phyloP scores from a whole-genome alignment of 2,329 filamentous ascomycete genomes.

The Beauveria caledonica region DNA sequence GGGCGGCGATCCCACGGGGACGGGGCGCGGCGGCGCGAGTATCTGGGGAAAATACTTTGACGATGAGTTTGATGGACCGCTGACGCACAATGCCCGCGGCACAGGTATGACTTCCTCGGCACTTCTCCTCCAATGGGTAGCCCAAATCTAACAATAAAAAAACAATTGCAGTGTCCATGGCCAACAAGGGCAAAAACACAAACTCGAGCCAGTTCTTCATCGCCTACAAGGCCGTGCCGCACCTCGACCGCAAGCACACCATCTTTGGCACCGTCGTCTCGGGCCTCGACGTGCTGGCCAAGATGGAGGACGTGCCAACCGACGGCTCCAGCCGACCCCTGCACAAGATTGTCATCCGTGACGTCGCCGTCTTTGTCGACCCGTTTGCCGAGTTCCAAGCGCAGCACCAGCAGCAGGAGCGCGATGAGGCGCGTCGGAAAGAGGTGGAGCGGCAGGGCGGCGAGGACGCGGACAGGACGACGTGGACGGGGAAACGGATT shows the following conservation, averaged over 20 bases:
- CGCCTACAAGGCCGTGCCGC: conserved; percentile 73
- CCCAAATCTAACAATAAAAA: neutral
- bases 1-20: conserved; percentile 88
- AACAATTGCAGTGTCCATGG: conserved; percentile 57
- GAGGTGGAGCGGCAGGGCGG: conserved; percentile 58
- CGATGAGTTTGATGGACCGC: conserved; percentile 85
- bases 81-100: conserved; percentile 75
- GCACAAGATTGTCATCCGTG: conserved; percentile 70
- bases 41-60: conserved; percentile 93
- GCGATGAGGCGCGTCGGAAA: conserved; percentile 47
- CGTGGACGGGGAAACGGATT: conserved; percentile 93
- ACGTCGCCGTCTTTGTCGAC: conserved; percentile 81
- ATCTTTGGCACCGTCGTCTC: conserved; percentile 84
- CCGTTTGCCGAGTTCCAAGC: conserved; percentile 91
- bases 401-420: conserved; percentile 58
- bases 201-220: conserved; percentile 96
- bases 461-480: conserved; percentile 79
- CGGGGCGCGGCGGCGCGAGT: conserved; percentile 79
- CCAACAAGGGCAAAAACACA: conserved; percentile 97
- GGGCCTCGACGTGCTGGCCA: conserved; percentile 60
- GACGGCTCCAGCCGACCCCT: conserved; percentile 70
- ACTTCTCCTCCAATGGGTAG: neutral
- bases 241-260: conserved; percentile 94
- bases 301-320: conserved; percentile 69
- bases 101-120: conserved; percentile 37